Conservation (phyloP, 441 rosid species). For the Manihot esculenta region DNA sequence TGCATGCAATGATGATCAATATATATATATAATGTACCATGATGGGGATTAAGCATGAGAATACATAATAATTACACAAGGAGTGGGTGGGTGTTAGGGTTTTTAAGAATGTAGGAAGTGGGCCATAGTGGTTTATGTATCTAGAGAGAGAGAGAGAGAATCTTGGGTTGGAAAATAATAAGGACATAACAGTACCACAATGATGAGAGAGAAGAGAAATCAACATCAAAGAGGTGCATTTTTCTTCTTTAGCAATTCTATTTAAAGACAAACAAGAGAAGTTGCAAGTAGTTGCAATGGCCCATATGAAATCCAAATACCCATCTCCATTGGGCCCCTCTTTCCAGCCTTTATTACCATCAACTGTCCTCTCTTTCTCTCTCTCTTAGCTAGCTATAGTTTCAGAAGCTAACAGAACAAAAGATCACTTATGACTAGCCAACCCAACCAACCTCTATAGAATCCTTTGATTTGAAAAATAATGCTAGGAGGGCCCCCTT, state of each 20-base stretch:
- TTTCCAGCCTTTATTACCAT: slow-evolving; percentile 9
- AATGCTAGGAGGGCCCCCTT: not conserved
- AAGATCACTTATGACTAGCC: too few species aligned
- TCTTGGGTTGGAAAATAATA: not conserved
- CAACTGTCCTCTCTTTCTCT: not conserved
- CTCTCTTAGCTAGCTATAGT: not conserved
- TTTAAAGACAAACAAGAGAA: slow-evolving; percentile 16
- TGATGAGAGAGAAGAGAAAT: not conserved
- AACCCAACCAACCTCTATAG: too few species aligned
- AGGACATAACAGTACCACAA: not conserved
- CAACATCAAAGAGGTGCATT: not conserved
- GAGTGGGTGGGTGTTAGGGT: not conserved
- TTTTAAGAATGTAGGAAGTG: slow-evolving; percentile 18
- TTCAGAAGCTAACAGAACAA: not conserved
- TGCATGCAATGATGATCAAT: not conserved
- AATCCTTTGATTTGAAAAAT: too few species aligned
- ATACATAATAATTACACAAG: slow-evolving; percentile 1
- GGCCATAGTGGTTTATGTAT: too few species aligned
- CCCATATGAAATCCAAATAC: slow-evolving; percentile 27
- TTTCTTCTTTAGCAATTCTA: slow-evolving; percentile 9
- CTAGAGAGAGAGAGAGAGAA: slow-evolving; percentile 13
- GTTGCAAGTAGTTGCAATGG: slow-evolving; percentile 20
- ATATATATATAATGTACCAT: too few species aligned
- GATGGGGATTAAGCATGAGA: slow-evolving; percentile 12
- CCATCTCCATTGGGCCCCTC: slow-evolving; percentile 18